Base-by-base conservation (phyloP, 805 yeast species). In the Saturnispora sanitii region DNA sequence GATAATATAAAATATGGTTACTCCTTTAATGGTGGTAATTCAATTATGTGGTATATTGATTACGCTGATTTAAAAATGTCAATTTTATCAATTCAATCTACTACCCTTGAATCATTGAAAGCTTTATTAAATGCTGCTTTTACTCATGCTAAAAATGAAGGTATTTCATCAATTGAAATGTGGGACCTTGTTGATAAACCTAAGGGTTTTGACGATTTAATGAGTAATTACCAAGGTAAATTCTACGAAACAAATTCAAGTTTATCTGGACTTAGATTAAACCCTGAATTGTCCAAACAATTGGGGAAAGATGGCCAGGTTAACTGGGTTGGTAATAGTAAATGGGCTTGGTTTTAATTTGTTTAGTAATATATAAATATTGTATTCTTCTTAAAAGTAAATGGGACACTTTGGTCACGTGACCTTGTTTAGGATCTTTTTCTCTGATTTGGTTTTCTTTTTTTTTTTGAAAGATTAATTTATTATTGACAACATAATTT, bases 211-310 rank as follows among this genome's bases (percentile, higher is more conserved):
- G 18, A 16, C 18, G 15, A 3, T 6, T 13, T 33, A 7, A 25
- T 32, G 12, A n/a, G 12, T n/a, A 13, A 25, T 12, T 9, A 27
- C 33, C 6, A n/a, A 34, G 6, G 54, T 46, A 12, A 13, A 29
- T n/a, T 19, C 20, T 18, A 23, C 18, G 33, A 33, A 28, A 11
- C 19, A 53, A 4, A 48, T 57, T 37, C 49, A 45, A 27, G 48
- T 49, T 15, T 42, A 51, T 21, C 61, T 60, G 25, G 43, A 56
- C n/a, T 42, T 35, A 15, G 38, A 41, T 19, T 22, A 23, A 34
- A 30, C 9, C n/a, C n/a, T n/a, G n/a, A n/a, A n/a, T n/a, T n/a
- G n/a, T n/a, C n/a, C n/a, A n/a, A n/a, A n/a, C n/a, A n/a, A n/a
- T n/a, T n/a, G n/a, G n/a, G n/a, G n/a, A n/a, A n/a, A n/a, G n/a